Percentiles rank a stretch among this genome's conserved stretches.
These are phyloP conservation scores for Chlamydomonas reinhardtii DNA, from an alignment of 163 green algal genomes.

Conservation along the genomic window DNA sequence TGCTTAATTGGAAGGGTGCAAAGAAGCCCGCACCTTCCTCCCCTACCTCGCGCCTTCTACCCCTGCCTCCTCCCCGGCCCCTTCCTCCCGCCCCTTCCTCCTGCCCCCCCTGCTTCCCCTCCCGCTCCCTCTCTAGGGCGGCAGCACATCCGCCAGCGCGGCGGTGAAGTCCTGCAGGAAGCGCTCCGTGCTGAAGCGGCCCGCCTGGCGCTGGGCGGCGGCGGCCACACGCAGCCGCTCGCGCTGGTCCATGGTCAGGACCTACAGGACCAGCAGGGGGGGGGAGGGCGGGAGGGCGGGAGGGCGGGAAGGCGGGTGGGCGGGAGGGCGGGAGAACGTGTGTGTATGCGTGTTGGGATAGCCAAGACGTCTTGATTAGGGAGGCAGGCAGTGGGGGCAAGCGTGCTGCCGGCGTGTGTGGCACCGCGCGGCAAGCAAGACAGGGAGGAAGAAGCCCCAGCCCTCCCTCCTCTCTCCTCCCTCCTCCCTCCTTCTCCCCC, in stretches of 20 bases:
- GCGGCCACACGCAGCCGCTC: constrained; percentile 78
- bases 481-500: not conserved
- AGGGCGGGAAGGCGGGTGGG: not conserved
- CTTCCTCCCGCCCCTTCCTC: not conserved
- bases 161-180: constrained; percentile 72
- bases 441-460: too few relatives aligned
- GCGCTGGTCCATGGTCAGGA: constrained; percentile 81
- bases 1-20: too few relatives aligned
- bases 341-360: too few relatives aligned
- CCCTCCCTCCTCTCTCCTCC: too few relatives aligned
- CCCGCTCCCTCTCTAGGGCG: not conserved
- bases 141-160: constrained; percentile 50
- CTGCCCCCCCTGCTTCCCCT: not conserved
- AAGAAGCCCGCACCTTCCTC: too few relatives aligned
- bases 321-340: too few relatives aligned
- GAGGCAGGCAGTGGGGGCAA: too few relatives aligned
- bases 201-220: constrained; percentile 69
- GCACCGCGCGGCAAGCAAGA: too few relatives aligned
- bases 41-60: too few relatives aligned
- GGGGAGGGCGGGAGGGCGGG: not conserved
- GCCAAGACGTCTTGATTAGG: too few relatives aligned
- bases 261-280: constrained; percentile 39
- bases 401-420: too few relatives aligned
- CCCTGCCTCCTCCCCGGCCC: too few relatives aligned
- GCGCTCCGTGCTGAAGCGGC: constrained; percentile 74